Evolutionary conservation across 2,329 filamentous ascomycete species (phyloP), one percentile per base, ranked within the genome.

Genomic region (Pseudogymnoascus sp.): DNA sequence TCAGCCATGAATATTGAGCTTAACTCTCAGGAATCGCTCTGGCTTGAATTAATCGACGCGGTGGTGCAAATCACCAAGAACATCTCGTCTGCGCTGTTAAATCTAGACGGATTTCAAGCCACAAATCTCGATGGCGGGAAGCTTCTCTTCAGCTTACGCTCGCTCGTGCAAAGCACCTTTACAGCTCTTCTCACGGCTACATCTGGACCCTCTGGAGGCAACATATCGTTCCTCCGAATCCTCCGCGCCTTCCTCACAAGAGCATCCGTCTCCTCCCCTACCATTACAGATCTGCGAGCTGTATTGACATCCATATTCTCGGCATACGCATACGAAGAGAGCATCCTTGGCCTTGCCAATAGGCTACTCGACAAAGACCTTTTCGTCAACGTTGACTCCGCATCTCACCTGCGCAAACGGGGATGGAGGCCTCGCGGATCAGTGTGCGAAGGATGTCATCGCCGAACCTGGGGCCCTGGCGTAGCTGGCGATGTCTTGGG

Each of bases 311-410:
- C 92, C 11, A 93, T 99, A 63, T 97, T 99, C 76, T 87, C 93
- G 0, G 93, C 94, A 0, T 99, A 99, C 73, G 88, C 92, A 0
- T 97, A 97, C 73, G 94, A 99, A 74, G 90, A 93, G 73, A 92
- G 90, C 0, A 90, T 99, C 14, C 82, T 99, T 18, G 82, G 84
- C 1, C 83, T 99, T 2, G 91, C 94, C 0, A 96, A 93, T 73
- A 83, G 88, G 3, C 85, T 99, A 63, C 80, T 99, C 0, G 92
- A 96, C 66, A 88, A 91, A 68, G 94, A 94, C 70, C 81, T 96
- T 5, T 99, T 97, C 70, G 84, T 89, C 42, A 88, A 90, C 67
- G 91, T 99, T 37, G 80, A 86, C 47, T 84, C 90, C 68, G 87
- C 91, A 4, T 85, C 89, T 6, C 80, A 83, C 62, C 82, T 94